Evolutionary conservation across 2,329 filamentous ascomycete species (phyloP).

Genomic region (Blastomyces parvus): DNA sequence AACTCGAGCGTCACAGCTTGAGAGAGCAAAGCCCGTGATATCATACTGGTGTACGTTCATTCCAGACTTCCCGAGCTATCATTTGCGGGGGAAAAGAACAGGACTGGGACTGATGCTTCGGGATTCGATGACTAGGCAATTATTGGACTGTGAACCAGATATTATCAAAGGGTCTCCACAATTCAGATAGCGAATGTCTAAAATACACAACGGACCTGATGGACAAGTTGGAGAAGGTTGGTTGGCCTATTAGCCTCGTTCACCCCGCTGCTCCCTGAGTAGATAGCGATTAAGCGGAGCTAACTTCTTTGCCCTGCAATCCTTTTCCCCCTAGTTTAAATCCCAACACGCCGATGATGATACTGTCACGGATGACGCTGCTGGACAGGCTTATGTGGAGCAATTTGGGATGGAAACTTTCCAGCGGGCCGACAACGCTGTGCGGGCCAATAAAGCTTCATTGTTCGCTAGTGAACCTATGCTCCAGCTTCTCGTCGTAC

Average conservation of each 20-base stretch:
- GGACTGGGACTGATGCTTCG: background rate
- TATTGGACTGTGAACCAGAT: slow-evolving; percentile 94
- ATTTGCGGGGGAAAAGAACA: background rate
- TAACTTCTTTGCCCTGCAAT: background rate
- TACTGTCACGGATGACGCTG: slow-evolving; percentile 73
- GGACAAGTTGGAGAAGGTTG: slow-evolving; percentile 77
- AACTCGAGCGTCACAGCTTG: slow-evolving; percentile 72
- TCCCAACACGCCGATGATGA: slow-evolving; percentile 65
- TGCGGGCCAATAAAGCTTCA: slow-evolving; percentile 74
- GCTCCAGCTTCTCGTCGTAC: background rate
- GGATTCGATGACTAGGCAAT: slow-evolving; percentile 51
- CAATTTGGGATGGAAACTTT: slow-evolving; percentile 89
- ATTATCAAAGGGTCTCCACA: slow-evolving; percentile 69
- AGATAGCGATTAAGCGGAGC: background rate
- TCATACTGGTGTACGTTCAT: slow-evolving; percentile 79
- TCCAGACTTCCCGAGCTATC: background rate
- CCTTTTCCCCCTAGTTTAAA: slow-evolving; percentile 49
- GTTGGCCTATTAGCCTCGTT: slow-evolving; percentile 17
- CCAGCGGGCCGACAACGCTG: slow-evolving; percentile 67
- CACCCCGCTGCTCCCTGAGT: background rate
- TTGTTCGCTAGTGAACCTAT: slow-evolving; percentile 42
- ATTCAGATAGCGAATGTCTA: slow-evolving; percentile 64
- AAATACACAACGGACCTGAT: slow-evolving; percentile 74
- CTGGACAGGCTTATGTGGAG: slow-evolving; percentile 84
- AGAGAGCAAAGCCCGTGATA: slow-evolving; percentile 74